Evolutionary conservation across 257 asterid species (phyloP).

Genomic region (Rubia yunnanensis): DNA sequence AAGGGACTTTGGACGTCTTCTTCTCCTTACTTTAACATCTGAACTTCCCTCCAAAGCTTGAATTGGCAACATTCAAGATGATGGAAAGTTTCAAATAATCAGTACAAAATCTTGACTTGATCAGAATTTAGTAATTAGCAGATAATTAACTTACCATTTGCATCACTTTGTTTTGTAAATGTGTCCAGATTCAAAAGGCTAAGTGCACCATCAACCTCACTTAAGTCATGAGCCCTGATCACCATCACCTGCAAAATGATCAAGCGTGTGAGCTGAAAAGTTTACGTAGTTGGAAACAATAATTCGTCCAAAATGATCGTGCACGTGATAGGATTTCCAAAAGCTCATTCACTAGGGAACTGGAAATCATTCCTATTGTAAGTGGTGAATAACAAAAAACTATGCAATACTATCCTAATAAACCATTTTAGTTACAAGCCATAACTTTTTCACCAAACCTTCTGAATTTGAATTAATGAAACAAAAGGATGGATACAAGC

Average conservation of each 20-base stretch:
- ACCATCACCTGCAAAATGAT: conserved; percentile 39
- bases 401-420: neutral
- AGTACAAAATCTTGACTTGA: neutral
- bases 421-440: neutral
- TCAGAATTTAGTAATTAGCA: neutral
- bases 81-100: neutral
- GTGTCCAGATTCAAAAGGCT: conserved; percentile 74
- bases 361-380: neutral
- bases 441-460: neutral
- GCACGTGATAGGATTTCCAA: neutral
- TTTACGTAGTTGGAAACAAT: neutral
- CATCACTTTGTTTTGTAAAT: conserved; percentile 51
- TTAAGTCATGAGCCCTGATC: conserved; percentile 62
- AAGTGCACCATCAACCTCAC: conserved; percentile 86
- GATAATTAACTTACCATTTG: conserved; percentile 37
- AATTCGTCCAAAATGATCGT: conserved; percentile 2
- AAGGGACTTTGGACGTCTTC: conserved; percentile 24
- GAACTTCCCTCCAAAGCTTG: conserved; percentile 13
- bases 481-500: neutral
- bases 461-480: neutral
- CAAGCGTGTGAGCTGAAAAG: neutral
- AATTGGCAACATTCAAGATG: neutral
- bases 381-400: neutral
- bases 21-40: conserved; percentile 12
- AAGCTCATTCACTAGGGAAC: neutral